A percentile compares a stretch with the other conserved stretches of the same genome.
Conservation (phyloP, 192 early-diverging fungal genomes). For the Entrophospora sp. region DNA sequence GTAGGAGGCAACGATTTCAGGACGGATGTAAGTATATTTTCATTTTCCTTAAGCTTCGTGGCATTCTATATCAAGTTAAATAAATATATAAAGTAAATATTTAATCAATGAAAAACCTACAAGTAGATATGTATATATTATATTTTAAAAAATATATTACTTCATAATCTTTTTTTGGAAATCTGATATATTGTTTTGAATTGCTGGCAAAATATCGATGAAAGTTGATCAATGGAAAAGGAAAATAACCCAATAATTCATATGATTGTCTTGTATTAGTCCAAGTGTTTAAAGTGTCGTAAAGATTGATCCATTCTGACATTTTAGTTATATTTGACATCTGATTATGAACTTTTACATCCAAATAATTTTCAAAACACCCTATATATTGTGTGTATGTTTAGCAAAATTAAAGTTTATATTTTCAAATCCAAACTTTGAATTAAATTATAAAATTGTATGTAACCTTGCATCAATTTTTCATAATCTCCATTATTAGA, state of each 20-base stretch:
- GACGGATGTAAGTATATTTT: constrained; percentile 44
- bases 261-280: constrained; percentile 39
- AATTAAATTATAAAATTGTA: background rate
- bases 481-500: constrained; percentile 75
- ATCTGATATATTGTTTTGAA: constrained; percentile 51
- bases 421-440: background rate
- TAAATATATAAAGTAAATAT: background rate
- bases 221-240: constrained; percentile 64
- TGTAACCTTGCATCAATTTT: constrained; percentile 74
- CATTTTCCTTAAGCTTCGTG: constrained; percentile 40
- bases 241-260: constrained; percentile 54
- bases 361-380: constrained; percentile 86
- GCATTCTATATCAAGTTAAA: no score
- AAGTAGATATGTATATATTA: background rate
- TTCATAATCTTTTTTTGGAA: constrained; percentile 72
- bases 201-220: constrained; percentile 75
- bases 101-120: background rate
- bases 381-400: constrained; percentile 35
- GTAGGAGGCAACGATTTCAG: constrained; percentile 37
- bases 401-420: background rate
- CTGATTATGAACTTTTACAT: constrained; percentile 70
- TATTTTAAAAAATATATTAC: constrained; percentile 27
- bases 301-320: constrained; percentile 73
- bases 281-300: constrained; percentile 59
- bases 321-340: constrained; percentile 57